These are phyloP conservation scores for Suillus discolor DNA, from an alignment of 768 basidiomycete genomes.

Conservation along the genomic window DNA sequence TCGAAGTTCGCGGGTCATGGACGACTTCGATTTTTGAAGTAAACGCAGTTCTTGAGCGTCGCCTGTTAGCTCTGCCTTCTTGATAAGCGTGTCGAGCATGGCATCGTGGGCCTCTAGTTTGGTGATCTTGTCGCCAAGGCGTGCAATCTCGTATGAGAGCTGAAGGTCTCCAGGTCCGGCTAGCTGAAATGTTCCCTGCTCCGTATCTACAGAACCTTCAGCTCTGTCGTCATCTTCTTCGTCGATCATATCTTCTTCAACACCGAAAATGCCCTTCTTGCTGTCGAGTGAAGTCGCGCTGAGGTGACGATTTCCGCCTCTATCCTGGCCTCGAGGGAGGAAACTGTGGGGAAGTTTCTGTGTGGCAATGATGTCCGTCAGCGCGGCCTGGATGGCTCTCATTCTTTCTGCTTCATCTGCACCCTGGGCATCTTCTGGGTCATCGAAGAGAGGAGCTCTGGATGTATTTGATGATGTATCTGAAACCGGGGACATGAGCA, in stretches of 20 bases:
- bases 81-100: conserved; percentile 86
- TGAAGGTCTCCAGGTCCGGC: conserved; percentile 91
- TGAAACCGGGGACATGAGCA: conserved; percentile 75
- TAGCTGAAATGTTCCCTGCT: conserved; percentile 62
- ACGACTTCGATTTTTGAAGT: conserved; percentile 78
- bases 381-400: conserved; percentile 94
- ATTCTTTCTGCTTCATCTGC: conserved; percentile 80
- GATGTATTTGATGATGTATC: conserved; percentile 54
- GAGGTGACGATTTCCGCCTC: conserved; percentile 9
- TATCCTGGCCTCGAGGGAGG: conserved; percentile 13
- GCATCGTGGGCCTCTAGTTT: conserved; percentile 80
- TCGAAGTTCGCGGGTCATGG: conserved; percentile 80
- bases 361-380: conserved; percentile 93
- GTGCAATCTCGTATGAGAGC: conserved; percentile 81
- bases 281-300: conserved; percentile 18
- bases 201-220: conserved; percentile 30
- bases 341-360: conserved; percentile 54
- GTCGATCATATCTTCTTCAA: conserved; percentile 46
- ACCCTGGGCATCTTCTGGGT: conserved; percentile 64
- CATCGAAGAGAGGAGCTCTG: conserved; percentile 79
- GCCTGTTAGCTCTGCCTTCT: conserved; percentile 93
- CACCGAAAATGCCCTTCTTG: conserved; percentile 36
- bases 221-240: conserved; percentile 43
- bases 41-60: conserved; percentile 85
- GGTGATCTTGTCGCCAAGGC: conserved; percentile 73